Evolutionary conservation across 1,139 yeast species (phyloP).

Genomic region (Fermentozyma sake): DNA sequence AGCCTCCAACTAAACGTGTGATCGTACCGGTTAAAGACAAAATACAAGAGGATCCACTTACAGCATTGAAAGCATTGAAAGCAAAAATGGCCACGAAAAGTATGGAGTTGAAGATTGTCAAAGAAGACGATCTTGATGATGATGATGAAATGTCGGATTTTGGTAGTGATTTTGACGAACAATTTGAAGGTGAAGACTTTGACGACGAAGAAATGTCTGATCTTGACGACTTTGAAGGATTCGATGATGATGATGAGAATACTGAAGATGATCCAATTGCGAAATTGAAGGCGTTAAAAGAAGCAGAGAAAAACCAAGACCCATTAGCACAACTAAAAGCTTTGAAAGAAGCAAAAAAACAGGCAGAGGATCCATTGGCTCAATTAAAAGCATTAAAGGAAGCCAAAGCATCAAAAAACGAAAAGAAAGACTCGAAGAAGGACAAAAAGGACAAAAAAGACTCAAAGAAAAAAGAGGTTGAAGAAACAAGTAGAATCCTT

Average conservation of each 20-base stretch:
- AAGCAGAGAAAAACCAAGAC: conserved; percentile 11
- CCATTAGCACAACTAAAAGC: conserved; percentile 20
- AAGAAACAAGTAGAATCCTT: conserved; percentile 11
- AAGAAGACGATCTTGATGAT: conserved; percentile 21
- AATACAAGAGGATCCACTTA: conserved; percentile 2
- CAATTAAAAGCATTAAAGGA: conserved; percentile 15
- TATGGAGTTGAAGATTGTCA: conserved; percentile 14
- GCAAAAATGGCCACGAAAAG: conserved; percentile 20
- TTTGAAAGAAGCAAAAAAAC: conserved; percentile 9
- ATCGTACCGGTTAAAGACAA: no score
- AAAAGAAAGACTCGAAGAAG: conserved; percentile 5
- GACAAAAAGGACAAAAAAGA: conserved; percentile 10
- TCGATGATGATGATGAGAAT: conserved; percentile 12
- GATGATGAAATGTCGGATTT: conserved; percentile 8
- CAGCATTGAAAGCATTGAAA: conserved; percentile 15
- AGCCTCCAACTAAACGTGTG: conserved; percentile 1
- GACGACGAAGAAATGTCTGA: conserved; percentile 11
- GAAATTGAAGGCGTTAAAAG: conserved; percentile 12
- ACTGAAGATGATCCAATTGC: conserved; percentile 14
- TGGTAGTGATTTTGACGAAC: conserved; percentile 11
- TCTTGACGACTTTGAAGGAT: conserved; percentile 11
- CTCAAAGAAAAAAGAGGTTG: conserved; percentile 4
- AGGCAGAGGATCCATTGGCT: conserved; percentile 1
- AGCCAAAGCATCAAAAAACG: conserved; percentile 8
- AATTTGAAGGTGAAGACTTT: conserved; percentile 8